Conservation (phyloP, 2,329 filamentous ascomycete genomes). For the Tolypocladium cylindrosporum region DNA sequence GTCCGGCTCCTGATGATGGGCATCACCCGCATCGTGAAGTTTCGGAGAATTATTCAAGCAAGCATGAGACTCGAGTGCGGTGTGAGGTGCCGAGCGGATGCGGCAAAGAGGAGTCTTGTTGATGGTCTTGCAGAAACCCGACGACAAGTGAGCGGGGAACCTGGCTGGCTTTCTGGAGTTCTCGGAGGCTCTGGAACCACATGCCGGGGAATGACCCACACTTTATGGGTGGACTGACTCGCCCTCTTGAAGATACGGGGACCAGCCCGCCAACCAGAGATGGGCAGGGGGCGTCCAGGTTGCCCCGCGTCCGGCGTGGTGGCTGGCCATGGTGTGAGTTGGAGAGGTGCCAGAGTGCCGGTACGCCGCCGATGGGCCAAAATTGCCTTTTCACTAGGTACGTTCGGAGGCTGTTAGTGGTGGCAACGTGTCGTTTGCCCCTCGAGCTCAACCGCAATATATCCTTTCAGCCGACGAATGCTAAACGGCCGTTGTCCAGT, state of each 20-base stretch:
- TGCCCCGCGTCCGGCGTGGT: neutral
- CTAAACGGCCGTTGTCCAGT: neutral
- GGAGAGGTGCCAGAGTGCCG: neutral
- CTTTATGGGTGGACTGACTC: neutral
- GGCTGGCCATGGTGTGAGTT: neutral
- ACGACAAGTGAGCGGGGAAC: neutral
- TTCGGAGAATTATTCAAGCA: neutral
- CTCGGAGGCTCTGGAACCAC: neutral
- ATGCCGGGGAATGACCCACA: neutral
- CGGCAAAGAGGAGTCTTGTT: neutral
- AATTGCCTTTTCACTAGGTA: neutral
- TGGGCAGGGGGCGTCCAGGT: neutral
- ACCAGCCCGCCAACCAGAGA: neutral
- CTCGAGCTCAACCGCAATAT: neutral
- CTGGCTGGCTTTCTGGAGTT: neutral
- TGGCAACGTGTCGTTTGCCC: neutral
- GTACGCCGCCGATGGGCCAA: neutral
- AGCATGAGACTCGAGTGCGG: neutral
- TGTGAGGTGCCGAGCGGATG: neutral
- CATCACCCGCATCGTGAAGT: constrained; percentile 15
- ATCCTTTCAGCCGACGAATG: neutral
- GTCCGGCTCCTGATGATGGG: constrained; percentile 26
- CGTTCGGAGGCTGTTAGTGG: too few relatives aligned
- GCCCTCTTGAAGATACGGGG: neutral
- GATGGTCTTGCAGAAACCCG: neutral